Base-by-base conservation (phyloP, 1,139 yeast genomes). In the Zygosaccharomyces pseudobailii region DNA sequence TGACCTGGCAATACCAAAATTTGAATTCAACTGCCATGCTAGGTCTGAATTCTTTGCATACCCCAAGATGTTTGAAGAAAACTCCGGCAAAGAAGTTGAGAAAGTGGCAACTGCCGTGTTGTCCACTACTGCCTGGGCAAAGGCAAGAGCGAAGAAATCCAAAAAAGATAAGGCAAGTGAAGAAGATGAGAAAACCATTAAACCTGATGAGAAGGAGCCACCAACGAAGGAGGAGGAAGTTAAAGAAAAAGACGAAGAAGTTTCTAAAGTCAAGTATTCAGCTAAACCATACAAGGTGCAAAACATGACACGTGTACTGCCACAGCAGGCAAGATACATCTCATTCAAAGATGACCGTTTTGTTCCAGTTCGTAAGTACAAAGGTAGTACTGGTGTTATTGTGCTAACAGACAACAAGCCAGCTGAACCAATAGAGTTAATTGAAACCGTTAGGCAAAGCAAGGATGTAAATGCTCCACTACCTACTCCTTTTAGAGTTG, bases 91-190 rank as follows among this genome's bases (percentile, higher is more conserved):
- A 63, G 89, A 84, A 50, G 88, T 94, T 4, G 97, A 87, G 64
- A 90, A 87, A 71, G 79, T 90, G 43, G 87, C 90, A 4, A 87
- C 96, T 34, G 98, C 97, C 3, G 95, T 92, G 22, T 75, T 92
- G 53, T 88, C 97, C 1, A 92, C 97, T 0, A 92, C 98, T 1
- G 89, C 83, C 30, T 84, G 84, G 65, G 97, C 97, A 20, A 87
- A 87, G 69, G 94, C 92, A 36, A 82, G 97, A 67, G 96, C 95
- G 22, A 86, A 84, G 68, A 85, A 84, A 72, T 75, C 79, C 31
- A 80, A 78, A 62, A 76, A 76, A 55, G 84, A 81, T 61, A 78
- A 59, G 74, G 72, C 55, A 49, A 71, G 65, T 19, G 62, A 58
- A 27, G 69, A 52, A 19, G 56, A 52, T 23, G 57, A 56, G 39